phyloP scores from a whole-genome alignment of 2,329 filamentous ascomycete genomes.

The Aureobasidium zeae region DNA sequence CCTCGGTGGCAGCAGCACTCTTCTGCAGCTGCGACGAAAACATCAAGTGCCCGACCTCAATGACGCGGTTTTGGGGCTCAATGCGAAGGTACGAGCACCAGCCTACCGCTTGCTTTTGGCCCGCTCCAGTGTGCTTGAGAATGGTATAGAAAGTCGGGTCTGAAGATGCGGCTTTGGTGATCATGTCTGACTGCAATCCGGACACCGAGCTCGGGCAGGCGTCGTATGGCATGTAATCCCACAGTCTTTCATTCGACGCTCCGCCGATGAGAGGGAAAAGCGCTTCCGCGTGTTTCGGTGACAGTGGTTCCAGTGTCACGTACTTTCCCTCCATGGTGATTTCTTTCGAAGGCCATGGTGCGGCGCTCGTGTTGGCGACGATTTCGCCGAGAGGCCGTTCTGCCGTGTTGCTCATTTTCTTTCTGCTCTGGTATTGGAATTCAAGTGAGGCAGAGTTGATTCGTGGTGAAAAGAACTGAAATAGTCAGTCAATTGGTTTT shows the following conservation, averaged over 20 bases:
- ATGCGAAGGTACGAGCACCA: slow-evolving; percentile 38
- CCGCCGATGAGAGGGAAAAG: slow-evolving; percentile 18
- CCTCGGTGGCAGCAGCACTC: slow-evolving; percentile 50
- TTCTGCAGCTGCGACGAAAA: slow-evolving; percentile 43
- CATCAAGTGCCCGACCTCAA: slow-evolving; percentile 51
- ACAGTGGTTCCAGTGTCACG: slow-evolving; percentile 16
- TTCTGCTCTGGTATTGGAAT: no score
- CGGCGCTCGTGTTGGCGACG: slow-evolving; percentile 1
- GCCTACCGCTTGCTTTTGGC: slow-evolving; percentile 34
- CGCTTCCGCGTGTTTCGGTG: slow-evolving; percentile 13
- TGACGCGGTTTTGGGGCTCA: slow-evolving; percentile 37
- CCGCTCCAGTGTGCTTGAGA: slow-evolving; percentile 21
- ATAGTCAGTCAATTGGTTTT: no score
- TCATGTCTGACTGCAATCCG: slow-evolving; percentile 23
- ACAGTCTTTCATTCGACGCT: slow-evolving; percentile 24
- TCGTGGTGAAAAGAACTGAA: no score
- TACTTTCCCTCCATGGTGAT: slow-evolving; percentile 16
- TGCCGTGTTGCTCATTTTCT: slow-evolving; percentile 9
- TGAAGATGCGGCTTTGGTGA: slow-evolving; percentile 20
- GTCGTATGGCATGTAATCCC: slow-evolving; percentile 35
- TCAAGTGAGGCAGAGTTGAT: no score
- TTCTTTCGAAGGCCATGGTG: slow-evolving; percentile 8
- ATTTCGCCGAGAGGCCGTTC: slow-evolving; percentile 4
- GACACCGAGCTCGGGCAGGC: slow-evolving; percentile 27
- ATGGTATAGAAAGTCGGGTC: slow-evolving; percentile 40